Evolutionary conservation across 208 protist species (phyloP).

Genomic region (Leishmania tropica): DNA sequence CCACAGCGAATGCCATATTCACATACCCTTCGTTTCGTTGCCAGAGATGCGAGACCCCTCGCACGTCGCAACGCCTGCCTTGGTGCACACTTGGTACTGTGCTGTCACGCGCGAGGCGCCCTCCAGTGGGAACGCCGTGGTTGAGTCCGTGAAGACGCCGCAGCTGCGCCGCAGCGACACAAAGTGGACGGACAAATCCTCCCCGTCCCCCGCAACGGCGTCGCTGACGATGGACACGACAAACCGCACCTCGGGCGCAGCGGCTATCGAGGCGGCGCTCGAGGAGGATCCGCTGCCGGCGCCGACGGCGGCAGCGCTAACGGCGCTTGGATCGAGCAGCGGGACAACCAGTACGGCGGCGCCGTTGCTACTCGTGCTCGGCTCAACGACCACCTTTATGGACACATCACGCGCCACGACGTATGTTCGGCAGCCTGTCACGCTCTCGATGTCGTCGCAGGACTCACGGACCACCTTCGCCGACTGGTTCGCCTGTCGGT

Average conservation of each 20-base stretch:
- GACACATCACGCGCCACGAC: conserved; percentile 41
- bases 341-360: conserved; percentile 24
- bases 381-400: conserved; percentile 46
- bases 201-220: conserved; percentile 14
- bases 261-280: not conserved
- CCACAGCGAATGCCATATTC: not conserved
- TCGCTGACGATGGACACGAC: conserved; percentile 34
- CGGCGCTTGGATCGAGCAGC: conserved; percentile 40
- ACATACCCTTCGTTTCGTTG: not conserved
- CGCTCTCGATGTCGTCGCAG: conserved; percentile 46
- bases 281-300: not conserved
- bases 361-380: conserved; percentile 12
- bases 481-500: conserved; percentile 13
- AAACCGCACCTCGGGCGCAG: conserved; percentile 27
- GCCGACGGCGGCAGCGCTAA: not conserved
- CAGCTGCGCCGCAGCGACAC: conserved; percentile 25
- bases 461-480: conserved; percentile 32
- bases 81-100: conserved; percentile 20
- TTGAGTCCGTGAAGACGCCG: conserved; percentile 20
- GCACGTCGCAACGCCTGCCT: conserved; percentile 14
- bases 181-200: conserved; percentile 42
- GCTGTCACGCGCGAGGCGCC: conserved; percentile 22
- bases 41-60: conserved; percentile 17
- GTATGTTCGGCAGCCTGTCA: conserved; percentile 31
- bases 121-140: conserved; percentile 9